Evolutionary conservation across 306 rosid species (phyloP).

Genomic region (Citrullus amarus): DNA sequence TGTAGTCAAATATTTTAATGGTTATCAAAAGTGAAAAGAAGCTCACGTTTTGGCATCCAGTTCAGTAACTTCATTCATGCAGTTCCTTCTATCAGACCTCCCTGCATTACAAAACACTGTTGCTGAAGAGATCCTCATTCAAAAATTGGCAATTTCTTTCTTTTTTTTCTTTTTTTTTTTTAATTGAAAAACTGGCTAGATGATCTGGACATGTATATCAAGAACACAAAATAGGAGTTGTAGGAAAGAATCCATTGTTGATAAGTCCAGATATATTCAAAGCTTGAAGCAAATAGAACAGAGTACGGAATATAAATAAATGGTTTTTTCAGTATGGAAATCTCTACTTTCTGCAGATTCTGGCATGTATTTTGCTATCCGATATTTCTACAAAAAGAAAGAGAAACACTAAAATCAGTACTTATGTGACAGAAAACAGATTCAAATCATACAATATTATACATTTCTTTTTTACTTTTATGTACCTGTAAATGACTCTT

Average conservation of each 20-base stretch:
- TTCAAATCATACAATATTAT: background rate
- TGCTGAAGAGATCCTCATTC: background rate
- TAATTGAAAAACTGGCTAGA: background rate
- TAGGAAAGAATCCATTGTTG: background rate
- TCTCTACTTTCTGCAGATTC: constrained; percentile 50
- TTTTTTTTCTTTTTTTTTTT: background rate
- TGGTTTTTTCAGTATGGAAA: background rate
- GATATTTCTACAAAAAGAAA: constrained; percentile 46
- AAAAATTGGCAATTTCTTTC: background rate
- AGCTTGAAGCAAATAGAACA: background rate
- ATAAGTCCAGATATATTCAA: background rate
- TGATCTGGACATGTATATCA: background rate
- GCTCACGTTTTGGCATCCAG: constrained; percentile 57
- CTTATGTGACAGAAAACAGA: background rate
- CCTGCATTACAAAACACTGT: constrained; percentile 38
- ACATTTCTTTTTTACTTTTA: background rate
- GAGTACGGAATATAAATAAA: background rate
- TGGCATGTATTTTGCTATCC: constrained; percentile 78
- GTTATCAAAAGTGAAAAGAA: background rate
- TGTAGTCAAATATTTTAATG: too few species aligned
- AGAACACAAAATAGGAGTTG: background rate
- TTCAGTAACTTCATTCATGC: constrained; percentile 24
- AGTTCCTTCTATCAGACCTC: constrained; percentile 42
- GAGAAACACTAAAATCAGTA: background rate
- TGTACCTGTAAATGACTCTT: constrained; percentile 80